Base-by-base conservation (phyloP, 2,329 filamentous ascomycete genomes). In the Myrmaecium sp. region DNA sequence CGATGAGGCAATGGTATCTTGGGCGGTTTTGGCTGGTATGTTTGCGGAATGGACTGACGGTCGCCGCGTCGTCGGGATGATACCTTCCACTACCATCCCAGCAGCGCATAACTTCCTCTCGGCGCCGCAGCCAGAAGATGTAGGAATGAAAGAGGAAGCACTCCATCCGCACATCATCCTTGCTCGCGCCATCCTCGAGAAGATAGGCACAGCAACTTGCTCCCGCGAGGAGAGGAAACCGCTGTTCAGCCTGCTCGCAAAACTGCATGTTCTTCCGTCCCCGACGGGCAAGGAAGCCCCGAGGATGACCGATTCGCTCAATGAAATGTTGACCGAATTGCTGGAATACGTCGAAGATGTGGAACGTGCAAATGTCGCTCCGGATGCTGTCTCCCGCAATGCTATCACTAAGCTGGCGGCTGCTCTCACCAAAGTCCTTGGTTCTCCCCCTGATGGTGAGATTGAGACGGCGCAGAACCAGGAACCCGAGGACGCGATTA, bases 31-130 rank as follows among this genome's bases (percentile, higher is more conserved):
- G 31, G 82, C 80, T 1, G 72, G 79, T 3, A 86, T 83, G 42
- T 57, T 95, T 5, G 70, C 84, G 1, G 86, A 95, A 47, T 95
- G 86, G 89, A 95, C 86, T 0, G 86, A 95, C 48, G 83, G 84
- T 19, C 64, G 86, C 26, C 84, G 91, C 49, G 61, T 71, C 5
- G 56, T 71, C 7, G 61, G 80, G 57, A n/a, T n/a, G n/a, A n/a
- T n/a, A n/a, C n/a, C n/a, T n/a, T n/a, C n/a, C n/a, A n/a, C n/a
- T n/a, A n/a, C n/a, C n/a, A n/a, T n/a, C n/a, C n/a, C n/a, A n/a
- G n/a, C n/a, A n/a, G 55, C 78, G 55, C 53, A 64, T 1, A 41
- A 49, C 16, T 18, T 44, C 57, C 31, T 54, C 31, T 46, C n/a
- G 42, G 49, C 17, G 43, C 46, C 25, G 4, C 10, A 5, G 30